Conservation (phyloP, 169 alveolate species). For the Hammondia hammondi region DNA sequence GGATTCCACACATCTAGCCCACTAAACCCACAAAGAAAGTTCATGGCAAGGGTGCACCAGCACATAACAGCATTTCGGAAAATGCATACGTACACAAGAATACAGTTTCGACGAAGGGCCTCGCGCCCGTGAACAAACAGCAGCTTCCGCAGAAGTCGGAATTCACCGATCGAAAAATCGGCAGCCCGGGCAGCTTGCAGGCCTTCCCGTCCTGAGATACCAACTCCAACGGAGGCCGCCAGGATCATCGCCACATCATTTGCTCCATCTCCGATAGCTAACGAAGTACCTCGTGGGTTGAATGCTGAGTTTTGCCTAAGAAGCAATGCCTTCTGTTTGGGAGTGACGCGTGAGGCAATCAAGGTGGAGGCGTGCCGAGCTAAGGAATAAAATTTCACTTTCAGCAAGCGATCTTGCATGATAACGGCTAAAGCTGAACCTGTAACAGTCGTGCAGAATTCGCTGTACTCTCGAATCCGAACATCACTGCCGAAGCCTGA, state of each 20-base stretch:
- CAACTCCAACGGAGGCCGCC: conserved; percentile 98
- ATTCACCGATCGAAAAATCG: conserved; percentile 88
- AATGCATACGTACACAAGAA: conserved; percentile 79
- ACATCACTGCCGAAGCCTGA: background rate
- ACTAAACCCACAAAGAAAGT: conserved; percentile 78
- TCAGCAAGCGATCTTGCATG: conserved; percentile 65
- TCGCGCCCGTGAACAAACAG: conserved; percentile 90
- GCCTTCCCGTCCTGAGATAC: conserved; percentile 96
- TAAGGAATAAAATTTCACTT: conserved; percentile 72
- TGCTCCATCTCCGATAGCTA: conserved; percentile 98
- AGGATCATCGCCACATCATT: conserved; percentile 98
- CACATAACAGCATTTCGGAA: conserved; percentile 73
- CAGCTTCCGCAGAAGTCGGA: conserved; percentile 77
- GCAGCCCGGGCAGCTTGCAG: conserved; percentile 89
- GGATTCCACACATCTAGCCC: conserved; percentile 82
- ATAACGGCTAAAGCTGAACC: conserved; percentile 79
- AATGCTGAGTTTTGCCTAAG: conserved; percentile 73
- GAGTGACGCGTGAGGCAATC: conserved; percentile 96
- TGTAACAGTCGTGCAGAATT: conserved; percentile 77
- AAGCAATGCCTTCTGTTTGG: conserved; percentile 94
- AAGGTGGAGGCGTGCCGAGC: conserved; percentile 81
- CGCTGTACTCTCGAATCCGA: conserved; percentile 53
- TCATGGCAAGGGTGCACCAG: conserved; percentile 75
- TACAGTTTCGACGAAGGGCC: conserved; percentile 81
- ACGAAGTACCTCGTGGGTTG: conserved; percentile 77